Conservation (phyloP, 2,329 filamentous ascomycete species). For the Exophiala mesophila region DNA sequence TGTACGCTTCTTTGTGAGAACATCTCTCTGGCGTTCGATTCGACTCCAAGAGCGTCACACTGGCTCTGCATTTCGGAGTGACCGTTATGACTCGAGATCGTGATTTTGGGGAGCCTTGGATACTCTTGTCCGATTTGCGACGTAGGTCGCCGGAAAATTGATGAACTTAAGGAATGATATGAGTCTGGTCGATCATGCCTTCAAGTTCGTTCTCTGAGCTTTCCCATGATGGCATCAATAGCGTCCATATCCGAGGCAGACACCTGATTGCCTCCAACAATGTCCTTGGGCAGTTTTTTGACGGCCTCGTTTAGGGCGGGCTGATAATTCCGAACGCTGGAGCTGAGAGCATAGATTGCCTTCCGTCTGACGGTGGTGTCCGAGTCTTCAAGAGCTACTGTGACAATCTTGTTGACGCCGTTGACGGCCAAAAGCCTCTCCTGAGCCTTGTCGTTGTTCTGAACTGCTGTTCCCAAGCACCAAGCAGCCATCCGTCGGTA, state of each 20-base stretch:
- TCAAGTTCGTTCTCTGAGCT: constrained; percentile 39
- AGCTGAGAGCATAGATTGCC: constrained; percentile 83
- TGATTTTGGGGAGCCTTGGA: no score
- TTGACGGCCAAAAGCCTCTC: constrained; percentile 61
- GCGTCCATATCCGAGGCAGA: constrained; percentile 84
- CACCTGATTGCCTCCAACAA: constrained; percentile 57
- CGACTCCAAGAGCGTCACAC: no score
- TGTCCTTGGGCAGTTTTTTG: constrained; percentile 60
- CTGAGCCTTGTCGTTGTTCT: constrained; percentile 87
- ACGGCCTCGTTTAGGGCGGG: constrained; percentile 62
- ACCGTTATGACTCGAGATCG: no score
- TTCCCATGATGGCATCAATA: constrained; percentile 69
- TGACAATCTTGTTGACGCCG: constrained; percentile 65
- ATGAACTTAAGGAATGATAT: no score
- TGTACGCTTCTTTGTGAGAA: no score
- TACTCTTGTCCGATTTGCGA: no score
- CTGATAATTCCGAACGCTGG: constrained; percentile 82
- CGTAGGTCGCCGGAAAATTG: no score
- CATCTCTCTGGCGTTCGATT: no score
- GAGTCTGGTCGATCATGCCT: background rate
- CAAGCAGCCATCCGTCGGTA: constrained; percentile 84
- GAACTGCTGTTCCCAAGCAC: constrained; percentile 90
- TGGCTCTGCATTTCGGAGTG: no score
- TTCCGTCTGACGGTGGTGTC: constrained; percentile 69
- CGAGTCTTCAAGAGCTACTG: constrained; percentile 57